Base-by-base conservation (phyloP, 306 rosid genomes). In the Prunus mongolica region DNA sequence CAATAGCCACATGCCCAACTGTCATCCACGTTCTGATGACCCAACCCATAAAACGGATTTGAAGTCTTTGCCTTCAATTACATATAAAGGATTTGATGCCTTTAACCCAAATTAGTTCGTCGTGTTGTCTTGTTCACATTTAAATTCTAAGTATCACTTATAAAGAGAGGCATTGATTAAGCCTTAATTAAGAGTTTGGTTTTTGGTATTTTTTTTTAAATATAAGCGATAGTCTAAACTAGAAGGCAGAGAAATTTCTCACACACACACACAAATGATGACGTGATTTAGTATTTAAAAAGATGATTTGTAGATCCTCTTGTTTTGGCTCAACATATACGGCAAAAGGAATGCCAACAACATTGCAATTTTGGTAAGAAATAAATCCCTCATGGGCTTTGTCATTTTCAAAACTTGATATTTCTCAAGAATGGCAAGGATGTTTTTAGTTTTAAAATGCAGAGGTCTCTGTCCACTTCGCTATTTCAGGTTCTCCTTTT, bases 1-100 rank as follows among this genome's bases (percentile, higher is more conserved):
- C 78, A 74, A 55, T 62, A 46, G 47, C 72, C 65, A 75, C 73
- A 83, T 64, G 20, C 67, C 70, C 88, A 79, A 75, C 88, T 76
- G 79, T 54, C 82, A 71, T 76, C 79, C 85, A 84, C 73, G 61
- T 69, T 50, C 65, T n/a, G 55, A 52, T 54, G 68, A 72, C 67
- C 64, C 46, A 68, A 68, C 46, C 79, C 47, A 55, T 49, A 46
- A 34, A 52, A 44, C 65, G 4, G 73, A 54, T 61, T 51, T 54
- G 60, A 69, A 56, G 12, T 38, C 64, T 25, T 66, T 57, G 65
- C 18, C 44, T 38, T 38, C 44, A 38, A 38, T 38, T 38, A 38
- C 44, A 38, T 38, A 38, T 6, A 52, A 44, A 75, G 7, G 69
- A 54, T 60, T 61, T 45, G 60, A 69, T 65, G 11, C 27, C 61